Base-by-base conservation (phyloP, 805 yeast species). In the Saccharomycopsis schoenii region DNA sequence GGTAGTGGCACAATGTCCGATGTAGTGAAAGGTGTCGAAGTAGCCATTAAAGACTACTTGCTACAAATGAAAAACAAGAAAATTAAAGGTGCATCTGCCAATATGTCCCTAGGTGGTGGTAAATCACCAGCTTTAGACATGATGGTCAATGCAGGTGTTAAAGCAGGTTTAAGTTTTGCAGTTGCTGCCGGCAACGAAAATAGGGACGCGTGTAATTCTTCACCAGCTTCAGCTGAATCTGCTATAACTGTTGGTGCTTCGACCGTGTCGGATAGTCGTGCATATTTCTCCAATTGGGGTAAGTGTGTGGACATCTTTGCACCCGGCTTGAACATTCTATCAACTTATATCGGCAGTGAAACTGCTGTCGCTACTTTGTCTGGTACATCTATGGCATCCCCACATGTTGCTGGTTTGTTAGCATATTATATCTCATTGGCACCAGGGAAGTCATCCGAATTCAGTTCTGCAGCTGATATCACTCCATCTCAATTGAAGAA, bases 381-480 rank as follows among this genome's bases (percentile, higher is more conserved):
- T 43, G 99, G 99, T 75, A 93, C 97, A 10, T 93, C 98, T 15
- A 93, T 93, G 99, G 97, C 98, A 21, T 88, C 97, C 42, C 98
- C 99, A 54, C 97, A 92, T 71, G 92, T 92, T 67, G 85, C 91
- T 62, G 99, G 99, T 67, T 80, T 93, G 72, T 83, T 91, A 70
- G 82, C 97, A 3, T 93, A 93, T 80, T 93, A 83, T 76, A 77
- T 92, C 71, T 86, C 96, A 6, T 81, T 91, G 74, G 90, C 88
- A 76, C 96, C 96, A 66, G 86, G 81, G 54, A 73, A 84, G 14
- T 83, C 78, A 57, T 85, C 91, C 58, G 83, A 83, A 70, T 87
- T 80, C 71, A 78, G 81, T 65, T 73, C 76, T 61, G 78, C 84
- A 25, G 80, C 80, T 56, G 76, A 80, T 54, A 76, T 88, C 58